Percentiles rank a stretch among this genome's conserved stretches.
phyloP scores from a whole-genome alignment of 2,329 filamentous ascomycete species.

The Clarireedia sp. region DNA sequence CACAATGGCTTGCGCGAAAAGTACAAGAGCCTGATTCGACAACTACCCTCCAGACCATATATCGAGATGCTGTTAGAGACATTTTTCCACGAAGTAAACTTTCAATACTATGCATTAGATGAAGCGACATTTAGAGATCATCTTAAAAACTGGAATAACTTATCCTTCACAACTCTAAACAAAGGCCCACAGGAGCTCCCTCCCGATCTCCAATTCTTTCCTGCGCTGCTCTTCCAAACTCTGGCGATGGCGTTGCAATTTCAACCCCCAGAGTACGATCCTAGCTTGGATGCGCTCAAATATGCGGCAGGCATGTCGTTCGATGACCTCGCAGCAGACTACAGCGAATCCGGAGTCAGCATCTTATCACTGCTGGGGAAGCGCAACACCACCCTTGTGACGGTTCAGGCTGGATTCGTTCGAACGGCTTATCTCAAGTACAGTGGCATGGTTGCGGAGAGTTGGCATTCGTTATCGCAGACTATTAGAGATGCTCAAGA shows the following conservation, averaged over 20 bases:
- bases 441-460: slow-evolving; percentile 49
- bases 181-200: slow-evolving; percentile 43
- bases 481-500: slow-evolving; percentile 56
- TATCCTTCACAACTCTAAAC: slow-evolving; percentile 44
- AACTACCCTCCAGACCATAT: slow-evolving; percentile 46
- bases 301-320: slow-evolving; percentile 52
- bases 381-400: slow-evolving; percentile 45
- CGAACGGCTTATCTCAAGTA: slow-evolving; percentile 51
- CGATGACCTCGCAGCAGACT: slow-evolving; percentile 52
- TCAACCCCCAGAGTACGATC: slow-evolving; percentile 40
- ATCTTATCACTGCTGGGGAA: slow-evolving; percentile 50
- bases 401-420: slow-evolving; percentile 50
- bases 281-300: slow-evolving; percentile 47
- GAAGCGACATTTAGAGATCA: slow-evolving; percentile 43
- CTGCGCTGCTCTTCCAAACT: slow-evolving; percentile 52
- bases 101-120: slow-evolving; percentile 50
- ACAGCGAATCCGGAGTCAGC: slow-evolving; percentile 49
- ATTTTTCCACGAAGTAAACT: slow-evolving; percentile 52
- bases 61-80: slow-evolving; percentile 47
- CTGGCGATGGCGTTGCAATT: slow-evolving; percentile 47
- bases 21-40: slow-evolving; percentile 50
- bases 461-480: slow-evolving; percentile 38
- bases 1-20: slow-evolving; percentile 42
- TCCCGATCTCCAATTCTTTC: slow-evolving; percentile 47
- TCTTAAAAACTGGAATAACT: slow-evolving; percentile 45